A percentile compares a stretch with the other conserved stretches of the same genome.
Conservation (phyloP, 768 basidiomycete species). For the Strobilomyces echinocephalus region DNA sequence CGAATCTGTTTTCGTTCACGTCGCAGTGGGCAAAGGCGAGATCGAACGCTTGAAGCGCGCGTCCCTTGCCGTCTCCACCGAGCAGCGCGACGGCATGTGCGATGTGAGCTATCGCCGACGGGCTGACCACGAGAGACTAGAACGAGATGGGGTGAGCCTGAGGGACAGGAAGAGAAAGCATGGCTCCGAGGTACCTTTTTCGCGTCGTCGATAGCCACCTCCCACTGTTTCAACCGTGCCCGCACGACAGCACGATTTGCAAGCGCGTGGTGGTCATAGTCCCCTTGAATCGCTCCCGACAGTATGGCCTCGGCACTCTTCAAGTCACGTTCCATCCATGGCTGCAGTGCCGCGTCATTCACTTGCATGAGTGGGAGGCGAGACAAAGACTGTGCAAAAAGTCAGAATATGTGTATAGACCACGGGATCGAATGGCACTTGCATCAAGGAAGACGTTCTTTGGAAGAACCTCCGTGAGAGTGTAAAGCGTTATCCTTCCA, state of each 20-base stretch:
- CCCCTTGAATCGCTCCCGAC: background rate
- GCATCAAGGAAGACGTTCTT: background rate
- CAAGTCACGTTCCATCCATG: background rate
- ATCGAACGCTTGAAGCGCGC: background rate
- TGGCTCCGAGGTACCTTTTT: background rate
- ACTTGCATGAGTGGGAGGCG: background rate
- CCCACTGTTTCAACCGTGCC: background rate
- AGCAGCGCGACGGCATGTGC: background rate
- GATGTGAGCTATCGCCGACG: background rate
- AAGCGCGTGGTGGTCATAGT: background rate
- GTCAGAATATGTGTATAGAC: background rate
- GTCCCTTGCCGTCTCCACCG: background rate
- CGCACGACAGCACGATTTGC: slow-evolving; percentile 1
- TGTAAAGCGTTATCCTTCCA: background rate
- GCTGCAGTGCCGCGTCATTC: background rate
- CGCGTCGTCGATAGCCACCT: background rate
- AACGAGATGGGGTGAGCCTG: background rate
- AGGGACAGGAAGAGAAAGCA: background rate
- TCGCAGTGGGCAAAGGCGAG: background rate
- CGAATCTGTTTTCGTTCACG: background rate
- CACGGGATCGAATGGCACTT: background rate
- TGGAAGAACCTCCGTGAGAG: background rate
- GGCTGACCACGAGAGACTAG: background rate
- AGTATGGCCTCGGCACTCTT: background rate
- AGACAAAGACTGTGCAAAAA: background rate